A percentile compares a stretch with the other conserved stretches of the same genome.
Evolutionary conservation across 306 rosid genomes (phyloP).

Genomic region (Lathyrus oleraceus): DNA sequence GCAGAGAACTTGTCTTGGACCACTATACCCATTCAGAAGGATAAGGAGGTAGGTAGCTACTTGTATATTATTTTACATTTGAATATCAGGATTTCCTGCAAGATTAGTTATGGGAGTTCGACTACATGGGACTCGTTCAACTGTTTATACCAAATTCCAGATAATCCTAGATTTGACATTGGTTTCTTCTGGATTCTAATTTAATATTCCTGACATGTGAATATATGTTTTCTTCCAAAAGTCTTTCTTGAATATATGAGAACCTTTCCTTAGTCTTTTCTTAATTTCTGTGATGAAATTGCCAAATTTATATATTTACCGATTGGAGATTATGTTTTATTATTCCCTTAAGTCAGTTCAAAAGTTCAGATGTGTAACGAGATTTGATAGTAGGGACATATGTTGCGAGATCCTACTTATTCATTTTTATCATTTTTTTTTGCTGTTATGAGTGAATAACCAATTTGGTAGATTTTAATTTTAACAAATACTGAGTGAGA

Average conservation of each 20-base stretch:
- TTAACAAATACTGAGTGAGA: not conserved
- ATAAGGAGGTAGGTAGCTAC: constrained; percentile 21
- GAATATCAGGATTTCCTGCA: constrained; percentile 16
- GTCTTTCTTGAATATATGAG: not conserved
- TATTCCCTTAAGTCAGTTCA: too few relatives aligned
- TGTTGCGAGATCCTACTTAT: too few relatives aligned
- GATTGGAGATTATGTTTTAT: not conserved
- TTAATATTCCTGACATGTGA: constrained; percentile 12
- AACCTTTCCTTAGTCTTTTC: not conserved
- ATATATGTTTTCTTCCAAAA: constrained; percentile 2
- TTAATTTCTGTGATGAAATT: not conserved
- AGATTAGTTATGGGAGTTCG: constrained; percentile 24
- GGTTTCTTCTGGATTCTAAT: constrained; percentile 1
- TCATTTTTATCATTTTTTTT: too few relatives aligned
- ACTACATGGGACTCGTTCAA: constrained; percentile 26
- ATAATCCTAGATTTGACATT: constrained; percentile 27
- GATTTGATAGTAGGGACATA: too few relatives aligned
- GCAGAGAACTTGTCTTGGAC: constrained; percentile 11
- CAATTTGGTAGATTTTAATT: not conserved
- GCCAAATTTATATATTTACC: not conserved
- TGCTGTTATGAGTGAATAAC: not conserved
- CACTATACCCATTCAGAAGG: constrained; percentile 35
- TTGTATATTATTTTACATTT: constrained; percentile 8
- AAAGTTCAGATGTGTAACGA: too few relatives aligned
- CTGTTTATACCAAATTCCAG: constrained; percentile 23